Percentiles rank a stretch among this genome's conserved stretches.
phyloP scores from a whole-genome alignment of 2,329 filamentous ascomycete species.

The Fusarium graminum region DNA sequence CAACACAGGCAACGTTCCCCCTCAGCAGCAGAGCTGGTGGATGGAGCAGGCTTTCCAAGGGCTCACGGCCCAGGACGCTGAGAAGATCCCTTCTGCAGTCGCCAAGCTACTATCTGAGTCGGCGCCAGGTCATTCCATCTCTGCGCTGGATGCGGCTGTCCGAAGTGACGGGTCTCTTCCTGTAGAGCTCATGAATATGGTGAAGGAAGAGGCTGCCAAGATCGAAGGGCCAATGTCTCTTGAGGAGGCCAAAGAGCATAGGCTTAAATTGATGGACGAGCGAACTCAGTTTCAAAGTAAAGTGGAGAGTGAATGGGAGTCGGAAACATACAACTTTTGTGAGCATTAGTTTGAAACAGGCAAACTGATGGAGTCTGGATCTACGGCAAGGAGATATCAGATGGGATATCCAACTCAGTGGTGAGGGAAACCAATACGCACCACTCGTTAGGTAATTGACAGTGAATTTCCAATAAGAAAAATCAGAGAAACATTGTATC shows the following conservation, averaged over 20 bases:
- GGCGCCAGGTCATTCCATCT: not conserved
- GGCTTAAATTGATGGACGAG: conserved; percentile 31
- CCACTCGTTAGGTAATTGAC: accelerated
- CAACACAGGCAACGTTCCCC: conserved; percentile 53
- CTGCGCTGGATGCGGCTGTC: conserved; percentile 6
- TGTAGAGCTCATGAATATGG: conserved; percentile 27
- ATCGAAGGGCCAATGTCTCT: conserved; percentile 26
- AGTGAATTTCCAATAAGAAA: not conserved
- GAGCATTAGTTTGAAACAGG: conserved; percentile 30
- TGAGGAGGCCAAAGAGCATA: conserved; percentile 34
- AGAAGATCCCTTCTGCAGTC: not conserved
- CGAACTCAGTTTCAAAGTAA: conserved; percentile 1
- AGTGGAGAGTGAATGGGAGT: not conserved
- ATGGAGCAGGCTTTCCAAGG: conserved; percentile 25
- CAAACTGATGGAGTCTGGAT: too few species aligned
- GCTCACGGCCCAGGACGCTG: not conserved
- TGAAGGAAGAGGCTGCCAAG: not conserved
- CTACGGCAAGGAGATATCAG: too few species aligned
- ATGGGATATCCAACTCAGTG: too few species aligned
- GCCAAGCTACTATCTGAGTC: conserved; percentile 9
- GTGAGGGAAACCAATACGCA: not conserved
- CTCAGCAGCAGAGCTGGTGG: conserved; percentile 53
- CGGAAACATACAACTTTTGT: conserved; percentile 23
- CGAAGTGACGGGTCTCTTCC: conserved; percentile 4
- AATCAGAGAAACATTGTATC: not conserved